Percentiles rank a stretch among this genome's conserved stretches.
Conservation (phyloP, 1,139 yeast species). For the Yamadazyma mexicana region DNA sequence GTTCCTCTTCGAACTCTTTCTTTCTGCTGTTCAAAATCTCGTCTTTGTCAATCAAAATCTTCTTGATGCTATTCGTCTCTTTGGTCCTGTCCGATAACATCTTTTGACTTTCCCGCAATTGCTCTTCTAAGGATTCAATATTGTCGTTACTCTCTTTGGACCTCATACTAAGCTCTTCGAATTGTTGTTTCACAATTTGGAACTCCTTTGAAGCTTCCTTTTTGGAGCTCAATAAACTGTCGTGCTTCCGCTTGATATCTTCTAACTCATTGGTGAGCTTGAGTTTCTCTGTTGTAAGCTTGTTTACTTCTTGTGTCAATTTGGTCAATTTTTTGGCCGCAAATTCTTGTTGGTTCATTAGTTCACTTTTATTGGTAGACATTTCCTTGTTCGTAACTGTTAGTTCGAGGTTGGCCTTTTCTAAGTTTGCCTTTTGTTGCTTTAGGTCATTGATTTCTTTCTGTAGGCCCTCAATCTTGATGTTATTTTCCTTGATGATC, state of each 20-base stretch:
- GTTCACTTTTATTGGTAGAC: constrained; percentile 36
- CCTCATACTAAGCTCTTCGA: constrained; percentile 73
- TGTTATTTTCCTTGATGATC: constrained; percentile 45
- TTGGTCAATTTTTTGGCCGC: constrained; percentile 36
- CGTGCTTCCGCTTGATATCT: constrained; percentile 52
- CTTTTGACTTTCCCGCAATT: constrained; percentile 68
- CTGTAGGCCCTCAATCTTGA: constrained; percentile 35
- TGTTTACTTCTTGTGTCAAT: constrained; percentile 31
- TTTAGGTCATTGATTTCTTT: constrained; percentile 35
- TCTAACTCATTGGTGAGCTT: constrained; percentile 49
- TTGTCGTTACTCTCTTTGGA: constrained; percentile 62
- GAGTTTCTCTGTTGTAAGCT: constrained; percentile 53
- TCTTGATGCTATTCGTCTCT: constrained; percentile 72
- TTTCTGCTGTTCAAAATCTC: constrained; percentile 52
- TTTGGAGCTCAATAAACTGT: constrained; percentile 46
- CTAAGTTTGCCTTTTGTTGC: constrained; percentile 25
- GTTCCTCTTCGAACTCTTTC: constrained; percentile 28
- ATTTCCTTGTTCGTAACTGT: constrained; percentile 38
- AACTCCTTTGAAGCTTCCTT: constrained; percentile 53
- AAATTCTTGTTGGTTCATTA: constrained; percentile 42
- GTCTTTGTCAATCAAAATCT: constrained; percentile 68
- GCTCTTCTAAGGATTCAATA: constrained; percentile 75
- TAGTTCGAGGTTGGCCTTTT: constrained; percentile 28
- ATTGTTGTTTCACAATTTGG: constrained; percentile 64
- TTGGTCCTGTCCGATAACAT: constrained; percentile 77